Conservation (phyloP, 2,329 filamentous ascomycete species). For the Trichoderma guizhouense region DNA sequence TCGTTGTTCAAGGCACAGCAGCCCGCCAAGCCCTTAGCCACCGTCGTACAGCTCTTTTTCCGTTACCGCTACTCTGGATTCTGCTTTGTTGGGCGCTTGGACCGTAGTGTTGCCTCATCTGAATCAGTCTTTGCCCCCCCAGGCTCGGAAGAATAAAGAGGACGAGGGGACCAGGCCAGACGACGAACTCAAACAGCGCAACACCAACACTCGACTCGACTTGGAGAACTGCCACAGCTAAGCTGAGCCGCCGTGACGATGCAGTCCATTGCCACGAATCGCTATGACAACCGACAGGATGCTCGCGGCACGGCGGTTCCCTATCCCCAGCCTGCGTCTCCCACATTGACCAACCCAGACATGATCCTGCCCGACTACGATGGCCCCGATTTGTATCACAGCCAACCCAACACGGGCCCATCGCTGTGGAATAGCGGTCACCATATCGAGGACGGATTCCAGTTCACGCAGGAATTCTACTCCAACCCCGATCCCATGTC, state of each 20-base stretch:
- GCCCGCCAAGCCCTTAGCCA: not conserved
- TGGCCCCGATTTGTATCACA: constrained; percentile 52
- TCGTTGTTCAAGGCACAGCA: not conserved
- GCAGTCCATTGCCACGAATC: constrained; percentile 26
- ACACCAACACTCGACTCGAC: not conserved
- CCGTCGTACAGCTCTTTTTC: not conserved
- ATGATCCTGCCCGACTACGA: constrained; percentile 85
- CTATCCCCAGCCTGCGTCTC: constrained; percentile 63
- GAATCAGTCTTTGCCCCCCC: not conserved
- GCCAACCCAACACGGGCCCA: constrained; percentile 50
- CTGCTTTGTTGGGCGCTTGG: not conserved
- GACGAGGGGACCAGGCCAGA: not conserved
- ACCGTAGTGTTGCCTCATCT: not conserved
- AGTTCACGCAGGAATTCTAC: constrained; percentile 41
- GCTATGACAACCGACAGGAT: constrained; percentile 31
- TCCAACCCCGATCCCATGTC: constrained; percentile 44
- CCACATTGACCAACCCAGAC: constrained; percentile 87
- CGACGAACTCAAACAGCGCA: not conserved
- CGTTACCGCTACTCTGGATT: constrained; percentile 6
- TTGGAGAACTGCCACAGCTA: not conserved
- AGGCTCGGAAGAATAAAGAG: not conserved
- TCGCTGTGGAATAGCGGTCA: constrained; percentile 51
- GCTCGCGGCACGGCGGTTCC: constrained; percentile 29
- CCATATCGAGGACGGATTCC: constrained; percentile 37
- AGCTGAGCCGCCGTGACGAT: constrained; percentile 30